Base-by-base conservation (phyloP, 306 rosid species). In the Cucurbita moschata region DNA sequence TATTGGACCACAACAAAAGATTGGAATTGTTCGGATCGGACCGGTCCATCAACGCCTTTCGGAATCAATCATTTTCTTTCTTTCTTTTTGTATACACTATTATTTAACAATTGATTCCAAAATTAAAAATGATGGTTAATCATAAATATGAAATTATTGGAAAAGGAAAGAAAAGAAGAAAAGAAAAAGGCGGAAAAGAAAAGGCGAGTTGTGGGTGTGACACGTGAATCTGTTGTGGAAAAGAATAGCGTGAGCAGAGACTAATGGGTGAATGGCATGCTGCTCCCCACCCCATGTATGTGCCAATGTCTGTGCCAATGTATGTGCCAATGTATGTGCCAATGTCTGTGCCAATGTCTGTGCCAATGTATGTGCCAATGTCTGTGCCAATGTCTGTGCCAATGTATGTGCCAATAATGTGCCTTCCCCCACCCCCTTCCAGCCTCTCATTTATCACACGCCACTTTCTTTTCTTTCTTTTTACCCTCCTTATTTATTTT, bases 151-250 rank as follows among this genome's bases (percentile, higher is more conserved):
- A 26, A 26, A 1, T 26, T 26, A 26, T 26, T 26, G 2, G 35
- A 30, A 30, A 30, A 30, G 3, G 35, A 2, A 30, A 2, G 3
- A 0, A 30, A 3, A 30, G 0, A 0, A 30, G 2, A 0, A 2
- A 30, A 30, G 35, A 30, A 2, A n/a, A n/a, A n/a, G n/a, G n/a
- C n/a, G n/a, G n/a, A n/a, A n/a, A 30, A 26, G 26, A 26, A 26
- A 26, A 26, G 26, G 26, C 26, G 23, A 21, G 23, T 21, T 21
- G 23, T 21, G 23, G 23, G 23, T 21, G 72, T 67, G 72, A 12
- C 72, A 67, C 44, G 72, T 66, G 72, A 66, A 66, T 66, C 53
- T 66, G n/a, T 21, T 67, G 54, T 46, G 19, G 7, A 67, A 46
- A 46, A 12, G 72, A 67, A 44, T 67, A 46, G 72, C 3, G 46